phyloP scores from a whole-genome alignment of 192 early-diverging fungal species.

The Coemansia sp. region DNA sequence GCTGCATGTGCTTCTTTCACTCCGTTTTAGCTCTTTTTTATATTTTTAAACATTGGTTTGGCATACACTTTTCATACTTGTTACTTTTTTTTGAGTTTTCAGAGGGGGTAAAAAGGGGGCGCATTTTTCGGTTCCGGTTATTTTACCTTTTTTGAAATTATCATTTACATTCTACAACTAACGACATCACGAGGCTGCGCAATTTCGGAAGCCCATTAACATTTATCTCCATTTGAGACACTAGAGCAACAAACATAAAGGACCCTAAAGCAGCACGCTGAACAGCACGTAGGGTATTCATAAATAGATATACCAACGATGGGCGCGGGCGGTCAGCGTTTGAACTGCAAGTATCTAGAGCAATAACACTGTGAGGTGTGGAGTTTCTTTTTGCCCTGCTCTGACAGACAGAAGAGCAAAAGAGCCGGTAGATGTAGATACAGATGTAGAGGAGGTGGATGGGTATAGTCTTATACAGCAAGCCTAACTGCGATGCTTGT shows the following conservation, averaged over 20 bases:
- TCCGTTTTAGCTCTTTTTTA: not conserved
- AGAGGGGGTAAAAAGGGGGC: too few species aligned
- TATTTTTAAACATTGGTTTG: not conserved
- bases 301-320: conserved; percentile 8
- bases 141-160: not conserved
- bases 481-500: not conserved
- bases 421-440: too few species aligned
- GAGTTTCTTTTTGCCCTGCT: not conserved
- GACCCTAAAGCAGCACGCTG: not conserved
- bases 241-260: too few species aligned
- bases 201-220: too few species aligned
- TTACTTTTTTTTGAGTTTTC: not conserved
- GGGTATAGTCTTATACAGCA: not conserved
- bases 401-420: not conserved
- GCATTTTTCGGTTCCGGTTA: too few species aligned
- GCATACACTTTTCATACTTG: not conserved
- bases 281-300: not conserved
- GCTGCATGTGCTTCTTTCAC: not conserved
- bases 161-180: not conserved
- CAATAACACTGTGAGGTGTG: not conserved
- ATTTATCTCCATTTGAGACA: too few species aligned
- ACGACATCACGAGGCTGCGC: not conserved
- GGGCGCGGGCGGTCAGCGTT: conserved; percentile 19
- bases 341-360: conserved; percentile 26
- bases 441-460: too few species aligned